These are phyloP conservation scores for Chrysoporthe puriensis DNA, from an alignment of 2,329 filamentous ascomycete genomes.

Conservation along the genomic window DNA sequence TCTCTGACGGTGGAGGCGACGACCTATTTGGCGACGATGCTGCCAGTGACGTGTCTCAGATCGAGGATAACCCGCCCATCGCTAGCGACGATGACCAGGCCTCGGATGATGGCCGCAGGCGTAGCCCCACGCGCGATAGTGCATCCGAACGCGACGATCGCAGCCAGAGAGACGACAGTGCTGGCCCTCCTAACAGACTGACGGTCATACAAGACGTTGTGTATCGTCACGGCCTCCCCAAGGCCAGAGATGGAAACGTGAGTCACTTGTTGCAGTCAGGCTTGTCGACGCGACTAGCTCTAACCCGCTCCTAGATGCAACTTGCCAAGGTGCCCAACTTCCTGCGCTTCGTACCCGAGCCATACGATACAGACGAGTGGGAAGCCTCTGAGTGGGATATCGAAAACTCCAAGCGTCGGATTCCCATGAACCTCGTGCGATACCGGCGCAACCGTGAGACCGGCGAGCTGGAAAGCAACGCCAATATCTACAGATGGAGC, in stretches of 20 bases:
- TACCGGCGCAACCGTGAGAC: constrained; percentile 71
- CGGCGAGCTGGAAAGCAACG: constrained; percentile 72
- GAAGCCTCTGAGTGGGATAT: constrained; percentile 61
- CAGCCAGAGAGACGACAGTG: constrained; percentile 39
- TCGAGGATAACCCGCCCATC: constrained; percentile 28
- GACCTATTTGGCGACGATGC: constrained; percentile 66
- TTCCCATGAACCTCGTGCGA: constrained; percentile 68
- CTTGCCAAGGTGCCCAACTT: constrained; percentile 74
- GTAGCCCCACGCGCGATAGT: constrained; percentile 9
- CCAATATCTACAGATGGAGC: constrained; percentile 75
- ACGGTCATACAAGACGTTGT: constrained; percentile 55
- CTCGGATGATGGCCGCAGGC: constrained; percentile 43
- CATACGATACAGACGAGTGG: constrained; percentile 69
- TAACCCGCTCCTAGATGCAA: constrained; percentile 57
- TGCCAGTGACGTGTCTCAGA: constrained; percentile 60
- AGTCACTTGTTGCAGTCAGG: constrained; percentile 32
- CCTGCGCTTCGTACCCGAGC: constrained; percentile 68
- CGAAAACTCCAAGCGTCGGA: constrained; percentile 55
- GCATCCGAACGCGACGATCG: constrained; percentile 31
- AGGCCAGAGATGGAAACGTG: constrained; percentile 72
- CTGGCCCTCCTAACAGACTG: neutral
- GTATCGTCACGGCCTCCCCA: constrained; percentile 71
- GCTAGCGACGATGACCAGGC: constrained; percentile 62
- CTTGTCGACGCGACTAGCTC: constrained; percentile 13
- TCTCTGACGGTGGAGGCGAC: constrained; percentile 59